Percentiles rank a stretch among this genome's conserved stretches.
Conservation (phyloP, 1,284 basidiomycete genomes). For the Ganoderma multipileum region DNA sequence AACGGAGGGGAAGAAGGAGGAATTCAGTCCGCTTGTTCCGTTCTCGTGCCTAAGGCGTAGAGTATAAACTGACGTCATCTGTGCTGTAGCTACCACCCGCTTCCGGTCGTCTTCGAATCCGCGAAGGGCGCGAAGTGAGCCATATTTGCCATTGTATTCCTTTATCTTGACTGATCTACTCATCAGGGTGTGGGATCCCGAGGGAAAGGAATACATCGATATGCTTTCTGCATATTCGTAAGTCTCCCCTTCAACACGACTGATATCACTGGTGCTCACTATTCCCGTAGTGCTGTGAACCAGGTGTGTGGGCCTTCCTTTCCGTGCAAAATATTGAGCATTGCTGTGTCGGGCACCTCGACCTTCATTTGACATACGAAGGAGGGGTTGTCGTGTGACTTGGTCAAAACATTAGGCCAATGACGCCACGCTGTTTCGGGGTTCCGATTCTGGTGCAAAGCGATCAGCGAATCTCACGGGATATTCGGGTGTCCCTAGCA, state of each 20-base stretch:
- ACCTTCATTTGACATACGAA: not conserved
- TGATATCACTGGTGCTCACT: not conserved
- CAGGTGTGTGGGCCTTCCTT: conserved; percentile 54
- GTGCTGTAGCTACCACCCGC: conserved; percentile 89
- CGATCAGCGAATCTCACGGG: not conserved
- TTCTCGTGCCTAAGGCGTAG: conserved; percentile 34
- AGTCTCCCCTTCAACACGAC: conserved; percentile 46
- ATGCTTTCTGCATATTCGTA: conserved; percentile 98
- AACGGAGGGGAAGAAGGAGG: conserved; percentile 20
- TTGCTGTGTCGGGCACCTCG: not conserved
- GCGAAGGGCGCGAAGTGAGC: conserved; percentile 88
- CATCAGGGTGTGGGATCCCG: conserved; percentile 92
- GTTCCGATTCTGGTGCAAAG: not conserved
- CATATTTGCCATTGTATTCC: conserved; percentile 38
- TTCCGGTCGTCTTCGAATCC: conserved; percentile 94
- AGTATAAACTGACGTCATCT: conserved; percentile 38
- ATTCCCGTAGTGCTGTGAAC: conserved; percentile 75
- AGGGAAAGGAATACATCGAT: conserved; percentile 92
- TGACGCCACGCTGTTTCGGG: not conserved
- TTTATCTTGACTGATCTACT: not conserved
- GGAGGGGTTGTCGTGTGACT: not conserved
- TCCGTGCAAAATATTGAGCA: not conserved
- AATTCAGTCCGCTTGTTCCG: conserved; percentile 34
- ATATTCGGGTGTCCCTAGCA: not conserved
- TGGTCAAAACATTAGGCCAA: not conserved